Base-by-base conservation (phyloP, 1,284 basidiomycete genomes). In the Tetrapyrgos nigripes region DNA sequence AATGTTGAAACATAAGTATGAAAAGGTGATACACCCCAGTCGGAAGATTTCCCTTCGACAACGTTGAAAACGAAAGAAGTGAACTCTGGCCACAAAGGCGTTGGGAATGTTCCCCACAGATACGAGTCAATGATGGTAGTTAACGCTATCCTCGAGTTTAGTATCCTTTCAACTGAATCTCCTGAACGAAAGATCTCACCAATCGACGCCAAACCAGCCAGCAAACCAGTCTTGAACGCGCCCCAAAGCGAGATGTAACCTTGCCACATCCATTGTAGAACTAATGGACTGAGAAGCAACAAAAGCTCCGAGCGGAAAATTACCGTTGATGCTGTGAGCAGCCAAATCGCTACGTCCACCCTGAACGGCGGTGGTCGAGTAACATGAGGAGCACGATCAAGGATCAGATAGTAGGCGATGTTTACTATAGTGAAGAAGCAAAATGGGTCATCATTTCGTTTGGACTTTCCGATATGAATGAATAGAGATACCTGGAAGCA, bases 11-110 rank as follows among this genome's bases (percentile, higher is more conserved):
- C 79, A 75, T 98, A 98, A 1, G 85, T 79, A 60, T 87, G 80
- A 33, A 76, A 77, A 0, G 96, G 93, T 14, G 89, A 92, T 72
- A 96, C 91, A 62, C 97, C 97, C 97, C 97, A 99, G 24, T 97
- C 88, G 0, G 88, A 78, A 48, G 92, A 91, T 70, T 97, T 93
- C 24, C 95, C 94, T 70, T 94, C 75, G 17, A 91, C 78, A 26
- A 98, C 86, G 69, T 99, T 99, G 80, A 95, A 99, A 62, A 90
- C 85, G 21, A 96, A 66, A 1, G 88, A 85, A 4, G 86, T 79
- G 14, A 94, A 77, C 70, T 99, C 97, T 0, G 97, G 97, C 96
- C 96, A 98, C 1, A 96, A 69, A 8, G 84, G 26, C 14, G 55
- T 54, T 6, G 46, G 79, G 68, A 78, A 80, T 62, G 74, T 71